Percentiles rank a stretch among this genome's conserved stretches.
These are phyloP conservation scores for Trifolium subterraneum DNA, from an alignment of 306 rosid species.

Conservation along the genomic window DNA sequence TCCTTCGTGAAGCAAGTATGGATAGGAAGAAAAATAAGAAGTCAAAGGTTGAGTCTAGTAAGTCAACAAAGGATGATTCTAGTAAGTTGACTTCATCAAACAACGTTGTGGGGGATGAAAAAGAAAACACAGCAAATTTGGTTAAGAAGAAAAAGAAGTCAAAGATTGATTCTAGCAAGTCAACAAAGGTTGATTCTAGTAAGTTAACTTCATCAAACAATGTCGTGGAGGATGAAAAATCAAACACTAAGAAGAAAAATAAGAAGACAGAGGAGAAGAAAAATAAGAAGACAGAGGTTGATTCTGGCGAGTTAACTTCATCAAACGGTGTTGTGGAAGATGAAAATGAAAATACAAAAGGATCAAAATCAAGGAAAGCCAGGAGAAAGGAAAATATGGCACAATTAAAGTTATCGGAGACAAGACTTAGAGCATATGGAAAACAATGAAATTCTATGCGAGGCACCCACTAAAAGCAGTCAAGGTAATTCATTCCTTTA, in stretches of 20 bases:
- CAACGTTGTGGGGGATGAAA: constrained; percentile 41
- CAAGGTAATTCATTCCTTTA: constrained; percentile 45
- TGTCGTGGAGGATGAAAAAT: constrained; percentile 46
- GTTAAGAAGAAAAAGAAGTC: constrained; percentile 41
- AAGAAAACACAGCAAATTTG: constrained; percentile 35
- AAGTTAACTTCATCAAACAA: constrained; percentile 42
- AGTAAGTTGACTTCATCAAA: neutral
- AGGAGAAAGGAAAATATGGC: constrained; percentile 59
- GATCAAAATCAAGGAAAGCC: constrained; percentile 63
- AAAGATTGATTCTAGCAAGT: constrained; percentile 46
- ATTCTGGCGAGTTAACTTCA: constrained; percentile 45
- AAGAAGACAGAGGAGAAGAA: constrained; percentile 52
- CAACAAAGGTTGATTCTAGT: constrained; percentile 46
- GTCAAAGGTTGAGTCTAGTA: neutral
- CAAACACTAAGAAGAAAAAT: constrained; percentile 39
- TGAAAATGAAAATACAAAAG: constrained; percentile 46
- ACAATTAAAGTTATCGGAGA: constrained; percentile 44
- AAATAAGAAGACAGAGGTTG: constrained; percentile 48
- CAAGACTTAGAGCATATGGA: constrained; percentile 64
- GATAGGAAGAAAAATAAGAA: constrained; percentile 21
- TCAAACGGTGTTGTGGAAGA: constrained; percentile 41
- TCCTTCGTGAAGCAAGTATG: constrained; percentile 44
- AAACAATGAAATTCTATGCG: constrained; percentile 55
- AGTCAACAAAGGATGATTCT: neutral
- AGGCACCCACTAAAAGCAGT: constrained; percentile 45